Base-by-base conservation (phyloP, 495 filamentous ascomycete genomes). In the Geoglossum glabrum region DNA sequence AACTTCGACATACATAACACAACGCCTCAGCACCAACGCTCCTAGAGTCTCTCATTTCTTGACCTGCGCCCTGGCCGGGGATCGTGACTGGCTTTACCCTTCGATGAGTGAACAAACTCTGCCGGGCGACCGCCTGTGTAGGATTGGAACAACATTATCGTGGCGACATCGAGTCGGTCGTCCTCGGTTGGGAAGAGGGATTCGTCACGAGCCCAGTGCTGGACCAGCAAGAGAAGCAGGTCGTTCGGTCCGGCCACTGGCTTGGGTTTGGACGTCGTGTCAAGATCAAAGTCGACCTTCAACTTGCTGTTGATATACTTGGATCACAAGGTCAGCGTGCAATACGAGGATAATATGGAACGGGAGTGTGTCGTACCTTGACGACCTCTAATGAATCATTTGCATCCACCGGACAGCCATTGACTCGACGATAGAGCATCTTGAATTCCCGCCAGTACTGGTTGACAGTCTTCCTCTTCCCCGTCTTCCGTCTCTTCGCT, bases 131-230 rank as follows among this genome's bases (percentile, higher is more conserved):
- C 30, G 38, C 60, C 60, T 7, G 43, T 63, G 36, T 61, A 63
- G 28, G 62, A 30, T 56, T 61, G 21, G 36, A 63, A 61, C 5
- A 63, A 56, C 49, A 59, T 61, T 8, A 61, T 57, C 0, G 47
- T 59, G 19, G 56, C 56, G n/a, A 63, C 28, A 31, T 63, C 40
- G n/a, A 34, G 46, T 6, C 60, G 60, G 45, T 63, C 56, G 51
- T 61, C 56, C 46, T 63, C 56, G 33, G 56, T 63, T 0, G 26
- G 59, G 25, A 56, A 63, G 51, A 63, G 23, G 23, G 56, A 61
- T 49, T 61, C 34, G 31, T 63, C 57, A 11, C 56, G 40, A 33
- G 62, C 57, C 62, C 43, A 63, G 36, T 56, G 52, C 0, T 63
- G 40, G 56, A 38, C 33, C n/a, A 63, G 59, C 17, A 63, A 23